Percentiles rank a stretch among this genome's conserved stretches.
Conservation (phyloP, 495 filamentous ascomycete genomes). For the Penicillium canescens region DNA sequence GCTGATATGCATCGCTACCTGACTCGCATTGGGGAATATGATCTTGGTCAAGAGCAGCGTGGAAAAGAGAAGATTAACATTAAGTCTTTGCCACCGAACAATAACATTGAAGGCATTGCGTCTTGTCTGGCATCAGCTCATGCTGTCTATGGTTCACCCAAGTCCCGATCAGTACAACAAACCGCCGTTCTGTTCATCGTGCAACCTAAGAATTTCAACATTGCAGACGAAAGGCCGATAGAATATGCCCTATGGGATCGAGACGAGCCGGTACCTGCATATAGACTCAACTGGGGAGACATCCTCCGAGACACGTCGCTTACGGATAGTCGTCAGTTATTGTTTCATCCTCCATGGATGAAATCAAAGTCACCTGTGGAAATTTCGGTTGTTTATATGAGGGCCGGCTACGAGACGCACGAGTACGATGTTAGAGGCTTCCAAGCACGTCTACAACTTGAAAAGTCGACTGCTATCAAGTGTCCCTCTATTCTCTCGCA, state of each 20-base stretch:
- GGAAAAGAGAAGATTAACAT: constrained; percentile 1
- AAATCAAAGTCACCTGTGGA: constrained; percentile 54
- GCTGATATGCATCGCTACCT: constrained; percentile 62
- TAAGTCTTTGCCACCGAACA: constrained; percentile 58
- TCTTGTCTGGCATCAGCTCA: constrained; percentile 66
- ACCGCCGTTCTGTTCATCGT: constrained; percentile 72
- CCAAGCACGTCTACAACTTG: constrained; percentile 67
- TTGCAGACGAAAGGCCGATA: constrained; percentile 71
- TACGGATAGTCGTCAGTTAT: constrained; percentile 57
- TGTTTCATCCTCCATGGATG: constrained; percentile 68
- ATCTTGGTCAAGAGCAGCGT: background rate
- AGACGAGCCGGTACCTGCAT: constrained; percentile 45
- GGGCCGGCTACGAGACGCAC: constrained; percentile 74
- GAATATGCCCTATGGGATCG: constrained; percentile 48
- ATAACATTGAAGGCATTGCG: constrained; percentile 60
- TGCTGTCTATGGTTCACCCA: constrained; percentile 57
- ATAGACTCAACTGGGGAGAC: constrained; percentile 63
- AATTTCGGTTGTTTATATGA: constrained; percentile 77
- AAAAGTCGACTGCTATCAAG: constrained; percentile 76
- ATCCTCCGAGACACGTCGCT: constrained; percentile 62
- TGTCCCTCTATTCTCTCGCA: constrained; percentile 84
- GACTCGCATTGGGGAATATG: constrained; percentile 22
- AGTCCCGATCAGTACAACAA: constrained; percentile 14
- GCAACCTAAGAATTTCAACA: constrained; percentile 77
- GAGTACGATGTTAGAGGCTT: constrained; percentile 67